Percentiles rank a stretch among this genome's conserved stretches.
phyloP scores from a whole-genome alignment of 1,139 yeast species.

The Tardiomyces blankii region DNA sequence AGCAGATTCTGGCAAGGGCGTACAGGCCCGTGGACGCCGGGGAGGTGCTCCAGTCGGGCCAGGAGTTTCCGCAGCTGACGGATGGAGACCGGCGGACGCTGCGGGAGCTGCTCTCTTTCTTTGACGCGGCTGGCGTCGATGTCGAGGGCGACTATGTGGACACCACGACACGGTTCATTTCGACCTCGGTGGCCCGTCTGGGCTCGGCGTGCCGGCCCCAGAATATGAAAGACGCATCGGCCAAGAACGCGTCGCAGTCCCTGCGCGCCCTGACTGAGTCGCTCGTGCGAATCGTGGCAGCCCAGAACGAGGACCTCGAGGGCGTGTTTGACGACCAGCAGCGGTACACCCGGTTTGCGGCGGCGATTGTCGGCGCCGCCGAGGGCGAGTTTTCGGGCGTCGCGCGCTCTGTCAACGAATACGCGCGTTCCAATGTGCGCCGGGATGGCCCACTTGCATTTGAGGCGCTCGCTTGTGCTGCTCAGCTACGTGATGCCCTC shows the following conservation, averaged over 20 bases:
- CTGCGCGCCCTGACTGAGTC: conserved; percentile 31
- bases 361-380: conserved; percentile 25
- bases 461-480: conserved; percentile 19
- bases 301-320: conserved; percentile 13
- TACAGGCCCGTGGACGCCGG: conserved; percentile 17
- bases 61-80: conserved; percentile 13
- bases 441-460: conserved; percentile 17
- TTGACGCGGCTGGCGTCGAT: conserved; percentile 26
- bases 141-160: conserved; percentile 31
- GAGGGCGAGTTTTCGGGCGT: conserved; percentile 27
- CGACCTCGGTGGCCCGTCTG: conserved; percentile 33
- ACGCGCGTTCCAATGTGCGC: conserved; percentile 12
- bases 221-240: conserved; percentile 22
- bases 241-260: not conserved
- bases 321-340: conserved; percentile 10
- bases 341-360: conserved; percentile 4
- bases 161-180: conserved; percentile 23
- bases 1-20: conserved; percentile 10
- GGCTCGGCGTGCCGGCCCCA: conserved; percentile 38
- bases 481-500: conserved; percentile 2
- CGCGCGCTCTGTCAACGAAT: conserved; percentile 25
- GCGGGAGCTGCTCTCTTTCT: conserved; percentile 12
- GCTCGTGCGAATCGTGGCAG: conserved; percentile 33
- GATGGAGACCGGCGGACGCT: conserved; percentile 8
- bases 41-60: conserved; percentile 7